Conservation (phyloP, 345 rosid species). For the Limnanthes douglasii region DNA sequence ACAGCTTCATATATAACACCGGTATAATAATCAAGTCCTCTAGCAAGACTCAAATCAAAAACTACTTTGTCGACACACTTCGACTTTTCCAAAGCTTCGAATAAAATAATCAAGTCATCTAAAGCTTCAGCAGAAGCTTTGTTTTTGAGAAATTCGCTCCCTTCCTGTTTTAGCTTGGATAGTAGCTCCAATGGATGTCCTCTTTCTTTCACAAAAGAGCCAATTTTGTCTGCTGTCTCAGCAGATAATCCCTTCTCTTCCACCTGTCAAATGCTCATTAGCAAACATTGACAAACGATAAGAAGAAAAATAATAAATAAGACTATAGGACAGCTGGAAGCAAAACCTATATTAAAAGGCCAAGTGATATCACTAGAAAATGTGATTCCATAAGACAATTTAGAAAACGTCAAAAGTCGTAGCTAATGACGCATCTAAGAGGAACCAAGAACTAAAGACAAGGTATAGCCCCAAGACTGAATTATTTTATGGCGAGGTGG, state of each 20-base stretch:
- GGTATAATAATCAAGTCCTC: slow-evolving; percentile 98
- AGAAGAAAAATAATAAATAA: too few species aligned
- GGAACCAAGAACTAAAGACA: too few species aligned
- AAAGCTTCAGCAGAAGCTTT: slow-evolving; percentile 48
- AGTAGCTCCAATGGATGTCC: slow-evolving; percentile 55
- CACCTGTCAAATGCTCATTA: slow-evolving; percentile 24
- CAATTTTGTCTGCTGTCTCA: slow-evolving; percentile 69
- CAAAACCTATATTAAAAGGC: too few species aligned
- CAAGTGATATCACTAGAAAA: too few species aligned
- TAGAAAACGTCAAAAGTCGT: too few species aligned
- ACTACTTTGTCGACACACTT: slow-evolving; percentile 62
- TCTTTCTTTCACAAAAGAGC: slow-evolving; percentile 61
- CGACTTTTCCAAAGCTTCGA: slow-evolving; percentile 72
- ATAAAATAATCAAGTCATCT: slow-evolving; percentile 59
- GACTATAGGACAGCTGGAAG: too few species aligned
- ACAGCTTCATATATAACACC: slow-evolving; percentile 93
- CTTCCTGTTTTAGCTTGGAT: slow-evolving; percentile 38
- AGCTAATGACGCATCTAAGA: too few species aligned
- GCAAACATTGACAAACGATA: background rate
- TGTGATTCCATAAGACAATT: too few species aligned
- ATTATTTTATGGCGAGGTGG: too few species aligned
- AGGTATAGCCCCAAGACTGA: too few species aligned
- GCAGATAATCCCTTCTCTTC: slow-evolving; percentile 72
- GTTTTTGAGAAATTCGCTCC: slow-evolving; percentile 45
- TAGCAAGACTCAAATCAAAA: slow-evolving; percentile 93